These are phyloP conservation scores for Ophiostoma ips DNA, from an alignment of 2,329 filamentous ascomycete species.

Conservation along the genomic window DNA sequence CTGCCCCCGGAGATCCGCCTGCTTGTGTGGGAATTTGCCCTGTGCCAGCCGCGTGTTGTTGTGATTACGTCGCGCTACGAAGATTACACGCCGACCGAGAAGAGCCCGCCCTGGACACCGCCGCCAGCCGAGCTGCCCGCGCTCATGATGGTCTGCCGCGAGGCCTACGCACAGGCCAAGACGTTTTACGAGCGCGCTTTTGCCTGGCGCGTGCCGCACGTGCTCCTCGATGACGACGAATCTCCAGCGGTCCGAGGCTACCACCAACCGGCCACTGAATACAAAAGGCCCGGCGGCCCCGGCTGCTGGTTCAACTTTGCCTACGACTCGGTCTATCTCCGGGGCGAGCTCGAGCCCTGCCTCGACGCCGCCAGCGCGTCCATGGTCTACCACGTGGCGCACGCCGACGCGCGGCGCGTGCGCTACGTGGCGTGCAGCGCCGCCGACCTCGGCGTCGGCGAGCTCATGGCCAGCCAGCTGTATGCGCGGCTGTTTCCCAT, in stretches of 20 bases:
- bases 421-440: conserved; percentile 30
- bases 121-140: conserved; percentile 21
- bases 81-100: conserved; percentile 18
- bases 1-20: conserved; percentile 33
- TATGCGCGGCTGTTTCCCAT: conserved; percentile 35
- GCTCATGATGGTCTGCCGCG: conserved; percentile 30
- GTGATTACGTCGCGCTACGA: conserved; percentile 24
- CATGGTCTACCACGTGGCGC: conserved; percentile 33
- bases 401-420: conserved; percentile 30
- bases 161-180: conserved; percentile 28
- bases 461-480: conserved; percentile 29
- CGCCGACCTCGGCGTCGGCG: conserved; percentile 28
- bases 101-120: conserved; percentile 6
- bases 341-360: conserved; percentile 34
- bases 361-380: conserved; percentile 32
- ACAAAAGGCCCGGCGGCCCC: conserved; percentile 2
- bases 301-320: conserved; percentile 32
- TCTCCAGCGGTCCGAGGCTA: too few relatives aligned
- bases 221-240: conserved; percentile 18
- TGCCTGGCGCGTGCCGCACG: conserved; percentile 30
- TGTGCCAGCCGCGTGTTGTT: conserved; percentile 29
- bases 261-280: not conserved
- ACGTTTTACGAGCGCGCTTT: conserved; percentile 32
- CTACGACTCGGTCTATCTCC: conserved; percentile 32
- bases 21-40: conserved; percentile 29